Evolutionary conservation across 2,329 filamentous ascomycete species (phyloP).

Genomic region (Diaporthe sp.): DNA sequence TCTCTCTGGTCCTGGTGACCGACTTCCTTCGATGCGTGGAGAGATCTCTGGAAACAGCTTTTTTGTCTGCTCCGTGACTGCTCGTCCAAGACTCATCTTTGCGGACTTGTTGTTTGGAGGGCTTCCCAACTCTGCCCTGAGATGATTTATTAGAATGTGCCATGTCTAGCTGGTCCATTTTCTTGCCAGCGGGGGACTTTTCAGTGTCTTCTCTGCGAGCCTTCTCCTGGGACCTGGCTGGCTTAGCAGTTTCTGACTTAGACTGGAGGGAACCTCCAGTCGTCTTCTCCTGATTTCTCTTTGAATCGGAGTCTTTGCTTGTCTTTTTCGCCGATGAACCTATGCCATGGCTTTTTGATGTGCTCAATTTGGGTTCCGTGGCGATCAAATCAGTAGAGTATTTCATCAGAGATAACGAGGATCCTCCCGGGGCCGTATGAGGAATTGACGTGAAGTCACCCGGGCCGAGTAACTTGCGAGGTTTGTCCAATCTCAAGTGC

Average conservation of each 20-base stretch:
- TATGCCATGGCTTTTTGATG: background rate
- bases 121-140: background rate
- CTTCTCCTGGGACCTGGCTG: background rate
- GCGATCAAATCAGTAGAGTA: background rate
- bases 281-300: background rate
- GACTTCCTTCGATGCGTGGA: background rate
- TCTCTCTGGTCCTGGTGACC: background rate
- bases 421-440: background rate
- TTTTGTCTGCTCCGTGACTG: background rate
- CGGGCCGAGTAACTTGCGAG: background rate
- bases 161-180: background rate
- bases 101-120: background rate
- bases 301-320: background rate
- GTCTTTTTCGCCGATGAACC: background rate
- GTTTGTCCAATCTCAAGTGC: background rate
- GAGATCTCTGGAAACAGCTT: background rate
- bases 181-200: background rate
- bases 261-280: background rate
- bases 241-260: background rate
- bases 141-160: background rate
- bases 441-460: background rate
- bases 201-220: background rate
- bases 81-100: background rate
- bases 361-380: background rate
- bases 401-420: background rate